Evolutionary conservation across 345 rosid species (phyloP), one percentile per base, ranked within the genome.

Genomic region (Dimocarpus longan): DNA sequence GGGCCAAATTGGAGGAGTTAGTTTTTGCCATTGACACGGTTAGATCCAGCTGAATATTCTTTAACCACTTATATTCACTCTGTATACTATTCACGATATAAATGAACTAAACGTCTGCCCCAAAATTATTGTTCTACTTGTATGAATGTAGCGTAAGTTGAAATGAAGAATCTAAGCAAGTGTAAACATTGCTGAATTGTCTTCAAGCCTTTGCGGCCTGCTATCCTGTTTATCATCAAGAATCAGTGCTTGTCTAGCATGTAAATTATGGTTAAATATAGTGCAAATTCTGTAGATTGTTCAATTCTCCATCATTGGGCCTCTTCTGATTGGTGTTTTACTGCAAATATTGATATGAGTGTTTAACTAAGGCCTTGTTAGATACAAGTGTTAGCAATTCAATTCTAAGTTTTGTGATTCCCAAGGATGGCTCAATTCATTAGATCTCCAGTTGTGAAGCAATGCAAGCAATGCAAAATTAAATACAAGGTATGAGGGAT

Each of bases 1-100:
- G 98, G 4, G 95, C 98, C 42, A 95, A 95, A 87, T 84, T 81
- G 46, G 97, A 95, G n/a, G 94, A 93, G 67, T 77, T 95, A 22
- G 78, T 93, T 66, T 73, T 76, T 6, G 98, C 98, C 66, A 95
- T 93, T 13, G 98, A 95, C 0, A 54, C 77, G 28, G 93, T 87
- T 68, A 88, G 97, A 89, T 91, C 93, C 65, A 78, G 82, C 82
- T 94, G 80, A 93, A 77, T 42, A 60, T 62, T 44, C 64, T 78
- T 50, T 68, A 22, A 5, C 59, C 28, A 1, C 68, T 67, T 68
- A 70, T 32, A 54, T 79, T 59, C 69, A 48, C 12, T 73, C 73
- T 78, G 72, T 66, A 77, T 81, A 80, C 43, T 78, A 75, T 46
- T 71, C 71, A 28, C 46, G 21, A 37, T 37, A 57, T 52, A 43